phyloP scores from a whole-genome alignment of 2,329 filamentous ascomycete species.

The Berkeleyomyces basicola region DNA sequence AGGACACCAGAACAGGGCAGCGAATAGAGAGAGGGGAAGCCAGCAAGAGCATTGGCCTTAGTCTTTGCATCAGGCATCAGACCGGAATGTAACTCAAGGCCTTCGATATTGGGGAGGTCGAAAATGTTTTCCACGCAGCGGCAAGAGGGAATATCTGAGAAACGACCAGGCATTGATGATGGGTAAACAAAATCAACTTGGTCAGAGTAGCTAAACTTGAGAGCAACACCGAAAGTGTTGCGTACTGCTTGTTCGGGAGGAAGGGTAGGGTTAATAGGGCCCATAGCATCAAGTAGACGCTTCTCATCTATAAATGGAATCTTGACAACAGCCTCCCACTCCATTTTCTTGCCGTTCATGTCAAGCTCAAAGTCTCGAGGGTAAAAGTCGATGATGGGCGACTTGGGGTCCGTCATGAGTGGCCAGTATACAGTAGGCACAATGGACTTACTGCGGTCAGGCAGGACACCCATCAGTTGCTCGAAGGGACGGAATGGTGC shows the following conservation, averaged over 20 bases:
- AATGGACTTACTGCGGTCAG: constrained; percentile 93
- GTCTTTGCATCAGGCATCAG: constrained; percentile 72
- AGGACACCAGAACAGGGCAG: constrained; percentile 68
- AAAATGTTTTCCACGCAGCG: constrained; percentile 93
- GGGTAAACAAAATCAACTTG: constrained; percentile 69
- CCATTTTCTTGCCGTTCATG: constrained; percentile 99
- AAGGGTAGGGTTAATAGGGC: constrained; percentile 62
- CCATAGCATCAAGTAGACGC: constrained; percentile 72
- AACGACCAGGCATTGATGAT: constrained; percentile 74
- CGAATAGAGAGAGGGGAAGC: constrained; percentile 80
- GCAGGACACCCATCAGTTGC: constrained; percentile 94
- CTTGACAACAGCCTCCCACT: constrained; percentile 98
- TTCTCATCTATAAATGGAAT: constrained; percentile 97
- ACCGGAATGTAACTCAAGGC: constrained; percentile 68
- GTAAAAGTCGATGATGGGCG: constrained; percentile 95
- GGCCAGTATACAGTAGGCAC: constrained; percentile 77
- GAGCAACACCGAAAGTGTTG: constrained; percentile 78
- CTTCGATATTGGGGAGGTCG: constrained; percentile 82
- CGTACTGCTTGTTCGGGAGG: constrained; percentile 60
- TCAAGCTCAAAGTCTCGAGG: constrained; percentile 92
- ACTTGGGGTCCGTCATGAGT: constrained; percentile 79
- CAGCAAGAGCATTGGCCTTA: constrained; percentile 68
- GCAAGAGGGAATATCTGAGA: constrained; percentile 75
- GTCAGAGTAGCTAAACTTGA: constrained; percentile 80
- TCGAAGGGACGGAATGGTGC: constrained; percentile 92